Base-by-base conservation (phyloP, 2,329 filamentous ascomycete genomes). In the Ophiobolus disseminans region DNA sequence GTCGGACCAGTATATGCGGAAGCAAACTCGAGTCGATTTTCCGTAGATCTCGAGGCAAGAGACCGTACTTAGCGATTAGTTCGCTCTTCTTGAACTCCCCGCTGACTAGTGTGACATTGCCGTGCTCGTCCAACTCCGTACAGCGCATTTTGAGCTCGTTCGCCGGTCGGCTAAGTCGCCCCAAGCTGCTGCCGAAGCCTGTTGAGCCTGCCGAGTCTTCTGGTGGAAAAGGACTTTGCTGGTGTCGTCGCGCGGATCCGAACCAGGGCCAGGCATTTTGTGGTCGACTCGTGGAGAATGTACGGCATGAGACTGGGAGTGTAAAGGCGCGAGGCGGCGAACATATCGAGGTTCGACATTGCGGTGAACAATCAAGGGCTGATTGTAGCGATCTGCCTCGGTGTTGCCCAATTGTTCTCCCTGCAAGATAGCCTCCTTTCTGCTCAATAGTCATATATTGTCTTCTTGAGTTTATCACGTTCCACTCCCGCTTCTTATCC, bases 51-150 rank as follows among this genome's bases (percentile, higher is more conserved):
- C 94, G 92, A 46, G 94, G 93, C 39, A 97, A 82, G 20, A 97
- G 82, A 32, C 92, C 92, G 70, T 96, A 97, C 89, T 94, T 97
- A 43, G 92, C 91, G 73, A 97, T 97, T 37, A 99, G 80, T 76
- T 99, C 94, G 65, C 86, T 94, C 81, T 99, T 99, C 77, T 94
- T 95, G 75, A 97, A 97, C 73, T 97, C 94, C 50, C 91, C 91
- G 69, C 95, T 95, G 16, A 96, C 89, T 48, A 97, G 79, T 16
- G 93, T 95, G 20, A 97, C 91, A 63, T 95, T 89, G 31, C 94
- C 94, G 66, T 90, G 85, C 71, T 92, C 91, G 65, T 97, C 91
- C 50, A 97, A 90, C 73, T 99, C 94, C 1, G 94, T 99, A 70
- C 94, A 99, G 44, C 94, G 84, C 59, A 99, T 79, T 50, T 91